These are phyloP conservation scores for Brassica incana DNA, from an alignment of 345 rosid genomes.

Conservation along the genomic window DNA sequence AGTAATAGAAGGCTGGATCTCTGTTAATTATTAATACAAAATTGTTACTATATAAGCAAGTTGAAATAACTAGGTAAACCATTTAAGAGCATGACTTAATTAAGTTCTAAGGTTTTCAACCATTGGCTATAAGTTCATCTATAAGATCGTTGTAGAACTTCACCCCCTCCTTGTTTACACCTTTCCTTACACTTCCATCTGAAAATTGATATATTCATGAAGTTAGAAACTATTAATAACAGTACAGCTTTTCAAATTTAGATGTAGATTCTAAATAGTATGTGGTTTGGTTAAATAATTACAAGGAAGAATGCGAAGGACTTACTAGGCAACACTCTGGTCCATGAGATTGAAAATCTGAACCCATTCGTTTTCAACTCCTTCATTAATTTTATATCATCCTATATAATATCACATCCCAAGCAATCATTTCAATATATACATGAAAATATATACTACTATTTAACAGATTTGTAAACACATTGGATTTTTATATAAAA, in stretches of 20 bases:
- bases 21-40: background rate
- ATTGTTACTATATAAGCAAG: background rate
- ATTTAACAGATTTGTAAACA: background rate
- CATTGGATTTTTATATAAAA: background rate
- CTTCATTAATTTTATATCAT: slow-evolving; percentile 36
- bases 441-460: background rate
- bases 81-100: background rate
- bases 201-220: slow-evolving; percentile 2
- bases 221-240: background rate
- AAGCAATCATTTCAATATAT: background rate
- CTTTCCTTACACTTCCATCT: slow-evolving; percentile 39
- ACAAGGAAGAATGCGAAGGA: slow-evolving; percentile 1
- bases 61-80: background rate
- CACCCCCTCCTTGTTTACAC: slow-evolving; percentile 41
- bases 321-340: slow-evolving; percentile 40
- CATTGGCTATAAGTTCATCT: slow-evolving; percentile 43
- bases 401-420: slow-evolving; percentile 18
- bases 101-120: slow-evolving; percentile 23
- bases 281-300: background rate
- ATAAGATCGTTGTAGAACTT: slow-evolving; percentile 47
- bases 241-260: background rate
- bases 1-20: slow-evolving; percentile 27
- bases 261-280: background rate
- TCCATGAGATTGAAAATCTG: slow-evolving; percentile 42
- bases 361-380: slow-evolving; percentile 35